Evolutionary conservation across 176 grass and related monocot species (phyloP).

Genomic region (Alopecurus myosuroides): DNA sequence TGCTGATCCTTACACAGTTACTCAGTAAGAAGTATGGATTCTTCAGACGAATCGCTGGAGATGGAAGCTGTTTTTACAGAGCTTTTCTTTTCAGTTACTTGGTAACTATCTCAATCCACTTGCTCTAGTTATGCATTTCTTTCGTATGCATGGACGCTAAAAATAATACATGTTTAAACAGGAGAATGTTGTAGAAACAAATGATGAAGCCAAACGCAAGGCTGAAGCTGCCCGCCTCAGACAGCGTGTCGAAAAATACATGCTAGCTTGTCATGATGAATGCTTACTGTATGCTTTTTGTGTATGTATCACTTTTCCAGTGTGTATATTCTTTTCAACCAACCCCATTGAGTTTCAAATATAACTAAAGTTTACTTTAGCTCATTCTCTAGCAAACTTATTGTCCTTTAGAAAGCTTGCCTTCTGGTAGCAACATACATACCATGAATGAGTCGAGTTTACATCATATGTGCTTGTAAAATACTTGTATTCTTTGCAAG

Average conservation of each 20-base stretch:
- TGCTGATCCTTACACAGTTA: background rate
- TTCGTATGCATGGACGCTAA: background rate
- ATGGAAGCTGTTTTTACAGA: conserved; percentile 17
- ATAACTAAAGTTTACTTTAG: background rate
- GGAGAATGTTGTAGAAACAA: background rate
- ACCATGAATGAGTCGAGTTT: background rate
- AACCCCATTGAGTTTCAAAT: background rate
- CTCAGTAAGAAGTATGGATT: conserved; percentile 16
- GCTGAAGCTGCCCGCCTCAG: background rate
- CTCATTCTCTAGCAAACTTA: background rate
- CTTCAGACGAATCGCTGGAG: background rate
- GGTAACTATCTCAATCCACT: conserved; percentile 4
- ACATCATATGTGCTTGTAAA: background rate
- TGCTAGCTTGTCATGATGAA: background rate
- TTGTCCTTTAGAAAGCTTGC: too few relatives aligned
- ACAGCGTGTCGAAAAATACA: background rate
- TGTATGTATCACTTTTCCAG: background rate
- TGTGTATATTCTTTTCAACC: background rate
- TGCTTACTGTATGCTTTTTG: background rate
- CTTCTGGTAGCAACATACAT: background rate
- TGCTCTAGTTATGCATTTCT: background rate
- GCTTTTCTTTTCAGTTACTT: conserved; percentile 14
- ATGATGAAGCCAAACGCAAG: background rate
- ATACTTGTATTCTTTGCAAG: background rate
- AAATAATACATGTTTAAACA: background rate